Evolutionary conservation across 2,329 filamentous ascomycete genomes (phyloP), one percentile per base, ranked within the genome.

Genomic region (Diplodia seriata): DNA sequence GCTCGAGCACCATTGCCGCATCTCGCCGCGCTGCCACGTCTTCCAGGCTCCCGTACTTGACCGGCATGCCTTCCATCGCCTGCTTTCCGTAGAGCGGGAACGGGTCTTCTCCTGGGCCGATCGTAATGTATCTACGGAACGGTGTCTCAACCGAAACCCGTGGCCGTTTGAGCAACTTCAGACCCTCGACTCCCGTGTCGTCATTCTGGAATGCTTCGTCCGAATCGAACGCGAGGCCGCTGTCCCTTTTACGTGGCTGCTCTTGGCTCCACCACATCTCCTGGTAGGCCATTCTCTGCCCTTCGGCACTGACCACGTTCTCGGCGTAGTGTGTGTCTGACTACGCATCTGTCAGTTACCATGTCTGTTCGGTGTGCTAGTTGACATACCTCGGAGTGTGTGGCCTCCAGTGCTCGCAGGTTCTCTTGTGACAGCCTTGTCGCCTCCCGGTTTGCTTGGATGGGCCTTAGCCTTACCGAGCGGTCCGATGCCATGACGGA

Each of bases 251-350:
- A 4, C 59, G 59, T 7, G 59, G 3, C 47, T 51, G 59, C 26
- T 63, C 59, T 26, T 51, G 59, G 9, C 20, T 51, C 6, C 54
- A 20, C 43, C 40, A 51, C n/a, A 67, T 54, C 64, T 59, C 64
- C 20, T 67, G 53, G 43, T 57, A 67, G 54, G 47, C 54, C 33
- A 57, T 57, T 43, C 49, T 49, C 40, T 67, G 31, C 20, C 64
- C 53, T 38, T 67, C 66, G 12, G 55, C 66, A 43, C 26, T 40
- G 9, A 67, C 55, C 11, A 67, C 33, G 23, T 67, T 53, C 43
- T 67, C 56, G 29, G 66, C 66, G n/a, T 67, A 55, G 36, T 67
- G 49, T 26, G 66, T 62, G 31, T 67, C 66, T 5, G 66, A 61
- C 66, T 67, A 18, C 14, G 11, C 8, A 15, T 23, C 23, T 31